Base-by-base conservation (phyloP, 768 basidiomycete genomes). In the Erythrobasidium yunnanense region DNA sequence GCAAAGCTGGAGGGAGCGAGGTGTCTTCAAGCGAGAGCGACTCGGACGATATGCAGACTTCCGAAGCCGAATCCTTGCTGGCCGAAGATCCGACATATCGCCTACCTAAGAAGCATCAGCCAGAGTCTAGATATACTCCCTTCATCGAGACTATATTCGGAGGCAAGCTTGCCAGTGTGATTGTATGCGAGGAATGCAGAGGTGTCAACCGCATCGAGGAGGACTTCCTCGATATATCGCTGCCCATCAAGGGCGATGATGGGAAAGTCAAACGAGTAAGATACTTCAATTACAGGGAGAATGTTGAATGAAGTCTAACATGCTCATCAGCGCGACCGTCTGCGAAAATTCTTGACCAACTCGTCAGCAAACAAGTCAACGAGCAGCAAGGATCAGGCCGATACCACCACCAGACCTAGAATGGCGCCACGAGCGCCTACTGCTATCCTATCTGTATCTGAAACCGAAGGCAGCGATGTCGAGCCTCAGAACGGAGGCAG, bases 181-280 rank as follows among this genome's bases (percentile, higher is more conserved):
- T 97, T 53, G 87, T 97, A 1, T 97, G 92, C 75, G 89, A 91
- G 71, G 83, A 83, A 66, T 97, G 92, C 83, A 92, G 93, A 75
- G 84, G 88, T 72, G 83, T 95, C 54, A 69, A 77, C 73, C 30
- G 35, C 2, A 45, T 33, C 23, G 13, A 87, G 73, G 92, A 97
- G 76, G 89, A 90, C 73, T 96, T 95, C 76, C 86, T 87, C 75
- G 92, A 95, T 76, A 85, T 97, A 71, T 90, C 88, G 55, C 78
- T 97, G 33, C 87, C 86, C 75, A 86, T 92, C 75, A 88, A 86
- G 74, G 82, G 85, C 0, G 87, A 90, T 68, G 86, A 89, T 70
- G 87, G 87, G 66, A 78, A 78, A 62, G 82, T 83, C 65, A 45
- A 35, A 25, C 47, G 60, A 25, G 57, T 60, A 32, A 47, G 57